phyloP scores from a whole-genome alignment of 176 grass and related monocot genomes.

The Puya raimondii region DNA sequence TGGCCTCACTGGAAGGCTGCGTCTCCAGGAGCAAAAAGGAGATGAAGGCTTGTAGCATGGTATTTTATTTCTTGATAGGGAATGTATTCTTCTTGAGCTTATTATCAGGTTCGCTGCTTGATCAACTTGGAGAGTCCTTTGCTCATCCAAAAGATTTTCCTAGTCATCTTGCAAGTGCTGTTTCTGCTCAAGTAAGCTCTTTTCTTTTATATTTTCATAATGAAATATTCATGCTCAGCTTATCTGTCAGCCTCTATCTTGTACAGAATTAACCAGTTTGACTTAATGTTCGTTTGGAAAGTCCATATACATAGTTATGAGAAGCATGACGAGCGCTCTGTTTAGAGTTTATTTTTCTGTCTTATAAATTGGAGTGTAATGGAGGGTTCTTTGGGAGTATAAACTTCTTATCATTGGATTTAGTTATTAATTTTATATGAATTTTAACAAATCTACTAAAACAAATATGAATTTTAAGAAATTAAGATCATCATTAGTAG shows the following conservation, averaged over 20 bases:
- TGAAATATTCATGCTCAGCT: no score
- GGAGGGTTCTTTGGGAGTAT: no score
- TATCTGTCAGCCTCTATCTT: no score
- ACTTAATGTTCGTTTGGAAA: no score
- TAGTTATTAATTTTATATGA: no score
- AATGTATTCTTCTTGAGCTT: conserved; percentile 88
- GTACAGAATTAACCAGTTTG: no score
- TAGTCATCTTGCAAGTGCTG: conserved; percentile 66
- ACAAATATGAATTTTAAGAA: not conserved
- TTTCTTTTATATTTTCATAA: not conserved
- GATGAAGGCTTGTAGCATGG: conserved; percentile 82
- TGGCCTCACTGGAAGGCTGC: conserved; percentile 63
- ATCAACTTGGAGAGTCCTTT: conserved; percentile 76
- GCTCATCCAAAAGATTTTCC: conserved; percentile 76
- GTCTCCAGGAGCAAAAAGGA: conserved; percentile 57
- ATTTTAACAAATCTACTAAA: no score
- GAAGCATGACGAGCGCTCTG: no score
- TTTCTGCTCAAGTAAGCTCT: conserved; percentile 69
- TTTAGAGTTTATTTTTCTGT: no score
- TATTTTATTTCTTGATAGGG: conserved; percentile 89
- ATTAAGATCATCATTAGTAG: not conserved
- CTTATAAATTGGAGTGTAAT: no score
- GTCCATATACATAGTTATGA: no score
- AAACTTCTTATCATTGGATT: no score
- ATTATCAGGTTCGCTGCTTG: conserved; percentile 68